Conservation (phyloP, 805 yeast genomes). For the Tetrapisispora nanseiensis region DNA sequence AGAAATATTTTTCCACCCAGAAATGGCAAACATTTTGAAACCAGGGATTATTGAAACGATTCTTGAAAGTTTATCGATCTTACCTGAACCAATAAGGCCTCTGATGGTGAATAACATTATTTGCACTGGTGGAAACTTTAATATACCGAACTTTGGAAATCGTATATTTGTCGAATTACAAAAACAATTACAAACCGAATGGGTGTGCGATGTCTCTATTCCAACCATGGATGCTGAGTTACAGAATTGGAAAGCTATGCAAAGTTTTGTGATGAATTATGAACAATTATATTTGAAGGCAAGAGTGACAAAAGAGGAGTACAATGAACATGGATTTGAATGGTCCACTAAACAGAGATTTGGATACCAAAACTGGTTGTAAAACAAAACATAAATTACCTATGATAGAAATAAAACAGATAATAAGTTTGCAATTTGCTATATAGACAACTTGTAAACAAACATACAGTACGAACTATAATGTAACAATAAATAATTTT, state of each 20-base stretch:
- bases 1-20: constrained; percentile 80
- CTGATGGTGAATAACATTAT: constrained; percentile 70
- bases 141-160: constrained; percentile 54
- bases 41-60: constrained; percentile 69
- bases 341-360: constrained; percentile 36
- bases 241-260: constrained; percentile 53
- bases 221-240: constrained; percentile 31
- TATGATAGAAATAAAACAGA: not conserved
- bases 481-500: no score
- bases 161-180: constrained; percentile 55
- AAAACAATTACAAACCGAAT: constrained; percentile 60
- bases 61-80: constrained; percentile 53
- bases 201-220: constrained; percentile 44
- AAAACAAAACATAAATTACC: not conserved
- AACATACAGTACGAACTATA: no score
- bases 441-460: no score
- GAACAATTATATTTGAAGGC: constrained; percentile 37
- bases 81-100: constrained; percentile 69
- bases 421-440: not conserved
- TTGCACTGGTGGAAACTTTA: constrained; percentile 74
- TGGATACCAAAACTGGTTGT: constrained; percentile 33
- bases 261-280: constrained; percentile 29
- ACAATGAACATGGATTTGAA: constrained; percentile 67
- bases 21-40: constrained; percentile 63
- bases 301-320: constrained; percentile 67